Evolutionary conservation across 192 early-diverging fungal species (phyloP), one percentile per base, ranked within the genome.

Genomic region (Obelidium mucronatum): DNA sequence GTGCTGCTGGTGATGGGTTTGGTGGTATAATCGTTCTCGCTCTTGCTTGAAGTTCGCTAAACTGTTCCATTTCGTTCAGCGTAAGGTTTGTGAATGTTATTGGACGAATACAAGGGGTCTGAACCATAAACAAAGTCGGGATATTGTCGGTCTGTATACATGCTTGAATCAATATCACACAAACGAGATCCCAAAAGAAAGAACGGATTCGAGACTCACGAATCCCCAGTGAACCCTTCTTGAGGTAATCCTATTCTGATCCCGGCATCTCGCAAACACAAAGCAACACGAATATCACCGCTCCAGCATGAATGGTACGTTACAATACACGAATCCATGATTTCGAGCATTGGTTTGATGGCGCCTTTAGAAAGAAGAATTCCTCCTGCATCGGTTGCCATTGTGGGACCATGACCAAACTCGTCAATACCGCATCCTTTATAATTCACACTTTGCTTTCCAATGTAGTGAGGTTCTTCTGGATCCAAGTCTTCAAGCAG

Each of bases 361-460:
- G 44, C 44, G 11, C 44, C 44, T 15, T 19, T 6, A 19, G 11
- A 15, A 48, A 48, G 11, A 48, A 48, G 44, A 6, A 48, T 19
- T 15, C 44, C 44, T 19, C 44, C 44, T 48, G 84, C 89, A 2
- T 87, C 89, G 58, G 89, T 85, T 24, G 83, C 88, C 69, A 90
- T 86, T 35, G 62, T 54, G 1, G 83, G 80, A 33, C 87, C 84
- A 0, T 82, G 77, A 1, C 82, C 85, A 42, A 78, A 76, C 31
- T 83, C 59, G 15, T 39, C 67, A 34, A 89, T 78, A 26, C 84
- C 84, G 67, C 85, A 87, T 19, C 44, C 44, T 15, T 6, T 15
- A 11, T 24, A 31, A 58, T 24, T 5, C 31, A 64, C 15, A 58
- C 69, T 54, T 60, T 48, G 68, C 0, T 79, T 48, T 51, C 88